Base-by-base conservation (phyloP, 129 eudicot genomes). In the Gnaphalium uliginosum region DNA sequence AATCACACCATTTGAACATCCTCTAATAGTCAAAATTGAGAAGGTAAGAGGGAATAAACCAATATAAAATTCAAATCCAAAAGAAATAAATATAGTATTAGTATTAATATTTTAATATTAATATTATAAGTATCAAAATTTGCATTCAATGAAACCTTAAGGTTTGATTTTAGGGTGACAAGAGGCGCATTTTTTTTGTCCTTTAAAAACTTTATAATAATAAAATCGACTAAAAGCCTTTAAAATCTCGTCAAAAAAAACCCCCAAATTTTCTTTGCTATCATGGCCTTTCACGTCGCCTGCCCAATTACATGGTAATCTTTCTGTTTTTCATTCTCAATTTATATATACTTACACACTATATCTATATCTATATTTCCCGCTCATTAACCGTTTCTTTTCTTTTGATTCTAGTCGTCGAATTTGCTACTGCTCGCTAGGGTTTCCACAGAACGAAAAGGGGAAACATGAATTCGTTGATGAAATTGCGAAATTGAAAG, bases 291-390 rank as follows among this genome's bases (percentile, higher is more conserved):
- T 90, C 98, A 93, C 85, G 95, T 88, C 76, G 91, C 93, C 79
- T 92, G 97, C 89, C 97, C 97, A 85, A 92, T 92, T 85, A 92
- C 97, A 78, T 89, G 97, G 97, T 92, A 85, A 71, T 25, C 19
- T 72, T 39, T 59, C 48, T 61, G 39, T 46, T 78, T 75, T 33
- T 71, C 39, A 27, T 66, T 70, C 33, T 53, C 73, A 46, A 64
- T 60, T 63, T 41, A 19, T 64, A 41, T 58, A 54, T 58, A 43
- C 68, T 5, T 66, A 57, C 46, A 22, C 65, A 63, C 8, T 41
- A 29, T 26, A 26, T 21, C 6, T n/a, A 19, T 66, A 9, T 70
- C 59, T 78, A 32, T 32, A 32, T 19, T 76, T 72, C 70, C 78
- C 69, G 68, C 66, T 73, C n/a, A 81, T 48, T 56, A 66, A 66